A percentile compares a stretch with the other conserved stretches of the same genome.
Evolutionary conservation across 1,284 basidiomycete species (phyloP).

Genomic region (Cutaneotrichosporon cutaneum): DNA sequence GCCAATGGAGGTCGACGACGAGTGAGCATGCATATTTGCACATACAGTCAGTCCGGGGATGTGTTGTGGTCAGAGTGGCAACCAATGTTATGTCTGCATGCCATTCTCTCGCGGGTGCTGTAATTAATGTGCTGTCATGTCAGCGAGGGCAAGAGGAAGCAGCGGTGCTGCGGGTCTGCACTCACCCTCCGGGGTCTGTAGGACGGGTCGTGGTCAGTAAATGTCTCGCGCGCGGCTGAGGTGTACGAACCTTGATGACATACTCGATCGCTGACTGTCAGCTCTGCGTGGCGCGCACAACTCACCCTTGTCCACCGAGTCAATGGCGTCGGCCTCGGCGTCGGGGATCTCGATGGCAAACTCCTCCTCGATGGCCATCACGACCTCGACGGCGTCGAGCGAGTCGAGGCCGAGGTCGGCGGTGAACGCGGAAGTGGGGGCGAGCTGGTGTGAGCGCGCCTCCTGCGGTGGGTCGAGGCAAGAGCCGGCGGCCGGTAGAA

Average conservation of each 20-base stretch:
- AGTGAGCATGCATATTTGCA: slow-evolving; percentile 10
- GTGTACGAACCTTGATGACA: slow-evolving; percentile 66
- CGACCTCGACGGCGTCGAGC: slow-evolving; percentile 95
- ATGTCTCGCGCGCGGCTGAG: not conserved
- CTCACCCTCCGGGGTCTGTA: slow-evolving; percentile 52
- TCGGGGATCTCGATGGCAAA: slow-evolving; percentile 77
- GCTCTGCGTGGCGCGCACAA: slow-evolving; percentile 14
- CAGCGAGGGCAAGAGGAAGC: not conserved
- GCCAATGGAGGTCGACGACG: slow-evolving; percentile 15
- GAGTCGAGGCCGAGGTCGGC: slow-evolving; percentile 93
- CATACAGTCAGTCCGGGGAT: not conserved
- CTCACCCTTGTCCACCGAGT: slow-evolving; percentile 87
- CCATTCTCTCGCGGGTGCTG: slow-evolving; percentile 24
- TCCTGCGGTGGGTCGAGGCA: not conserved
- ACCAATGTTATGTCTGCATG: slow-evolving; percentile 30
- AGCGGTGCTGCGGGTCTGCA: not conserved
- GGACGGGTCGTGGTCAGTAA: slow-evolving; percentile 21
- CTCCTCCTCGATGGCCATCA: slow-evolving; percentile 99
- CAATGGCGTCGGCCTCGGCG: slow-evolving; percentile 96
- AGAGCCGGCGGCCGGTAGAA: not conserved
- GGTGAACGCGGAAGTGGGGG: slow-evolving; percentile 71
- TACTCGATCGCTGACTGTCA: slow-evolving; percentile 82
- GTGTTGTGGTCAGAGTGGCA: slow-evolving; percentile 3
- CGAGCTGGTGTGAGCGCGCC: slow-evolving; percentile 60
- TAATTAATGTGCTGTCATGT: slow-evolving; percentile 33